Percentiles rank a stretch among this genome's conserved stretches.
Conservation (phyloP, 2,329 filamentous ascomycete genomes). For the Dactylellina parvicollis region DNA sequence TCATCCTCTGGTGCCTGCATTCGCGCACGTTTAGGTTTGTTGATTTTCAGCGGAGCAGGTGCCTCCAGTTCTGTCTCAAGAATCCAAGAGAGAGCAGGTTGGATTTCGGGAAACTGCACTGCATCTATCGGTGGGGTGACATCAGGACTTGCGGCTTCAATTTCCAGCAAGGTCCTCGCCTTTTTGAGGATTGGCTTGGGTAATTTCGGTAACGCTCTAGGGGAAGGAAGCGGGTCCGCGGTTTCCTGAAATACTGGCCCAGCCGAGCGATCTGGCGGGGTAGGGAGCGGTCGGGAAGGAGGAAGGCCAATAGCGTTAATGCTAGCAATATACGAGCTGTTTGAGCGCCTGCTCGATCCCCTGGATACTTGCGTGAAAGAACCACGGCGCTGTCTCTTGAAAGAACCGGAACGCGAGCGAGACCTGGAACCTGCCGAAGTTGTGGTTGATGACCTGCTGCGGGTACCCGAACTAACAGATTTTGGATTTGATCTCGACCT, state of each 20-base stretch:
- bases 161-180: slow-evolving; percentile 41
- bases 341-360: slow-evolving; percentile 44
- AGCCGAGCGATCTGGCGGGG: slow-evolving; percentile 39
- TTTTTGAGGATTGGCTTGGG: slow-evolving; percentile 50
- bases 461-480: slow-evolving; percentile 44
- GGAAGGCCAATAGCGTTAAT: slow-evolving; percentile 49
- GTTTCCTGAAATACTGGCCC: slow-evolving; percentile 33
- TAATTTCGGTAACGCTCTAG: slow-evolving; percentile 33
- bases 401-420: slow-evolving; percentile 42
- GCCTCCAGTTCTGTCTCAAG: slow-evolving; percentile 44
- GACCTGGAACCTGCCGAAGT: slow-evolving; percentile 48
- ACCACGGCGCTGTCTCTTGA: slow-evolving; percentile 42
- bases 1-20: slow-evolving; percentile 51
- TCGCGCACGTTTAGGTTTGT: slow-evolving; percentile 51
- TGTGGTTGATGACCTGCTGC: slow-evolving; percentile 49
- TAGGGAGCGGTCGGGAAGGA: slow-evolving; percentile 49
- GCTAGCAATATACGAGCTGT: slow-evolving; percentile 46
- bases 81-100: slow-evolving; percentile 53
- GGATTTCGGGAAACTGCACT: slow-evolving; percentile 51
- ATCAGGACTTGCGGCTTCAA: slow-evolving; percentile 46
- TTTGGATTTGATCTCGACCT: slow-evolving; percentile 46
- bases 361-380: slow-evolving; percentile 52
- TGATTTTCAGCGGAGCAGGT: slow-evolving; percentile 51
- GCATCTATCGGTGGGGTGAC: slow-evolving; percentile 52
- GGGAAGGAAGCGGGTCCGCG: slow-evolving; percentile 26